Conservation (phyloP, 129 eudicot species). For the Saposhnikovia divaricata region DNA sequence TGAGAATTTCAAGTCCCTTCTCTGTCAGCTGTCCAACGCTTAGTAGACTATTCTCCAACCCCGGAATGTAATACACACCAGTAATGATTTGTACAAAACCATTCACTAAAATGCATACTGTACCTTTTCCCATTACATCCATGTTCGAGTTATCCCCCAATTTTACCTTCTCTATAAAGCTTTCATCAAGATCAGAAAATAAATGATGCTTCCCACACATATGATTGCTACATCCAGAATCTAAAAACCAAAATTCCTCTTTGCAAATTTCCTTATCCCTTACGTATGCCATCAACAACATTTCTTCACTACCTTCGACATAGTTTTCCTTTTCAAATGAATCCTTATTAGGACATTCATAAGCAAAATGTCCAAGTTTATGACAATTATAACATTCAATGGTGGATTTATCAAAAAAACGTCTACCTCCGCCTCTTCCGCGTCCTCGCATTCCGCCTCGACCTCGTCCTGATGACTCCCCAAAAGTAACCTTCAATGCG, state of each 20-base stretch:
- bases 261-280: background rate
- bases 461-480: background rate
- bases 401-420: background rate
- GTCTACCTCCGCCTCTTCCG: background rate
- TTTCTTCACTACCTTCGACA: background rate
- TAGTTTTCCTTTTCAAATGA: background rate
- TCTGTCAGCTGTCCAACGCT: background rate
- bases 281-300: background rate
- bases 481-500: background rate
- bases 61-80: background rate
- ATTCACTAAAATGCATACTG: background rate
- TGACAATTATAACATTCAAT: conserved; percentile 2
- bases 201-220: background rate
- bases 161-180: background rate
- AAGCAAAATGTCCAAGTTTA: conserved; percentile 1
- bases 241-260: background rate
- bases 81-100: background rate
- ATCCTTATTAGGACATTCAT: background rate
- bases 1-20: background rate
- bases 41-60: background rate
- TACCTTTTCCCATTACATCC: background rate
- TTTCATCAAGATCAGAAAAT: background rate
- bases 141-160: background rate
- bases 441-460: background rate
- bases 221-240: background rate